Base-by-base conservation (phyloP, 1,284 basidiomycete genomes). In the Takashimella koratensis region DNA sequence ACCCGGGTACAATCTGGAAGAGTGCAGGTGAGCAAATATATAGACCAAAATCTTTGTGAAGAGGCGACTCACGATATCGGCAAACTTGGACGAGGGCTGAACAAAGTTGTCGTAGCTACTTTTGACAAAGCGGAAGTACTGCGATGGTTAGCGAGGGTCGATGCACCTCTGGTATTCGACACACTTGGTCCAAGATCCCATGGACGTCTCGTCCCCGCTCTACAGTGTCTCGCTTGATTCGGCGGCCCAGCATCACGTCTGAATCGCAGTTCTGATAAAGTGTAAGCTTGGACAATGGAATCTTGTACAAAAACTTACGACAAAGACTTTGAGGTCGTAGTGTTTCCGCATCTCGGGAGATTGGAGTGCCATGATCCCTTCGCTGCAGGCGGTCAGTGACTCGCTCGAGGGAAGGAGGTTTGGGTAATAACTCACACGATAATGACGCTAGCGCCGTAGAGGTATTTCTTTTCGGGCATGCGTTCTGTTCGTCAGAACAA, bases 381-480 rank as follows among this genome's bases (percentile, higher is more conserved):
- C 94, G 0, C 71, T 73, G 47, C 12, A 2, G 3, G 16, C 0
- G 20, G 45, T 64, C 36, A 63, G 53, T 26, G 47, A n/a, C 39
- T 22, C 26, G 47, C 16, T n/a, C 22, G 19, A 20, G 25, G 46
- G 5, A 19, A 43, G 27, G 3, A 27, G 39, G 26, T 13, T 20
- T 53, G n/a, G n/a, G n/a, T n/a, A n/a, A 22, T 42, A 53, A 49
- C 44, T 63, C 59, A 68, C 87, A 89, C 83, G 58, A 98, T 94
- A 64, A 98, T 88, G 45, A 98, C 88, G n/a, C 87, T 85, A 3
- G 93, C 92, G 1, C 95, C 95, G 72, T 98, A 98, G 1, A 98
- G 79, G 75, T 98, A 96, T 67, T 90, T 88, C 27, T 83, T 88
- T 68, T 95, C 90, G 3, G 84, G 79, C 52, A 89, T 76, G 30